Percentiles rank a stretch among this genome's conserved stretches.
Conservation (phyloP, 1,139 yeast species). For the Komagataea norvegica region DNA sequence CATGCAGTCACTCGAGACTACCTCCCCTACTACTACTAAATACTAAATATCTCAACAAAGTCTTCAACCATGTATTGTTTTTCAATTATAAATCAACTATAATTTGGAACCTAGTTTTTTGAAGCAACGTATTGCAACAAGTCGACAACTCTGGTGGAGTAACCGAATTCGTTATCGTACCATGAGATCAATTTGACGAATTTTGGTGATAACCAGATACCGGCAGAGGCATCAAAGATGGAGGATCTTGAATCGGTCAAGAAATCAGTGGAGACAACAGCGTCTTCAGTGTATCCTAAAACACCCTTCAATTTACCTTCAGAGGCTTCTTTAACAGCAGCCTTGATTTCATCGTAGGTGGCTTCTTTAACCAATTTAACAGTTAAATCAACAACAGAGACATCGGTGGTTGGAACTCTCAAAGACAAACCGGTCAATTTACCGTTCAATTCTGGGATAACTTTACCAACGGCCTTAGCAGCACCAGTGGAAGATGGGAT, state of each 20-base stretch:
- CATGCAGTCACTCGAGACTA: too few relatives aligned
- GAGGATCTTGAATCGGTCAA: constrained; percentile 74
- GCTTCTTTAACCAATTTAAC: constrained; percentile 65
- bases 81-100: constrained; percentile 3
- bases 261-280: constrained; percentile 83
- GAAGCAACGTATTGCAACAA: constrained; percentile 67
- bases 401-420: constrained; percentile 86
- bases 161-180: constrained; percentile 91
- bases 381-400: constrained; percentile 73
- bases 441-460: constrained; percentile 82
- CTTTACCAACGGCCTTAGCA: constrained; percentile 91
- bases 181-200: constrained; percentile 83
- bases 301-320: constrained; percentile 70
- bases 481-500: constrained; percentile 91
- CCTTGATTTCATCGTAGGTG: constrained; percentile 71
- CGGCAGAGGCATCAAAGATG: constrained; percentile 81
- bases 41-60: too few relatives aligned
- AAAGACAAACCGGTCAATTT: constrained; percentile 86
- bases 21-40: too few relatives aligned
- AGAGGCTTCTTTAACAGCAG: constrained; percentile 64
- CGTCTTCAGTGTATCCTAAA: constrained; percentile 80
- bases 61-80: neutral
- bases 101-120: constrained; percentile 11
- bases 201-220: constrained; percentile 76
- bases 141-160: constrained; percentile 90